These are phyloP conservation scores for Wallacemonas sp. DNA, from an alignment of 208 protist genomes.

Conservation along the genomic window DNA sequence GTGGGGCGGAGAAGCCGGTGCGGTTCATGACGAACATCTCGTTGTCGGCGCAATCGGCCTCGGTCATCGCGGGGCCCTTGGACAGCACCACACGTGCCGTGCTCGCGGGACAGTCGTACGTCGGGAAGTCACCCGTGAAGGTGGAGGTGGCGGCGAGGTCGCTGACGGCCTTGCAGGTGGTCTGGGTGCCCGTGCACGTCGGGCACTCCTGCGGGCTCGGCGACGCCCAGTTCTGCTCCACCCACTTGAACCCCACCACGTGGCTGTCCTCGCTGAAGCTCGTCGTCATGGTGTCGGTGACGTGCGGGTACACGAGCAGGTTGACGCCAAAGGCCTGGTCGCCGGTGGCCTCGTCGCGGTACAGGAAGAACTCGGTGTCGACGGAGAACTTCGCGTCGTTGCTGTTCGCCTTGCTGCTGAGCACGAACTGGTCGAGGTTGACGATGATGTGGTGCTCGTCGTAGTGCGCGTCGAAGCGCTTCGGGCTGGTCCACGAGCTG, in stretches of 20 bases:
- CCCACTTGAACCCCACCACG: slow-evolving; percentile 80
- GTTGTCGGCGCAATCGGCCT: slow-evolving; percentile 40
- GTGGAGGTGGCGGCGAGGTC: slow-evolving; percentile 30
- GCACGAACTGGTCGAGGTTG: slow-evolving; percentile 59
- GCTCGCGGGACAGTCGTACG: slow-evolving; percentile 58
- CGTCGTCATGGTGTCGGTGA: slow-evolving; percentile 51
- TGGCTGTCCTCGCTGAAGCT: slow-evolving; percentile 74
- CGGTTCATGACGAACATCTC: slow-evolving; percentile 67
- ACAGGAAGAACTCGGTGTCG: slow-evolving; percentile 76
- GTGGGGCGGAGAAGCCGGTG: slow-evolving; percentile 68
- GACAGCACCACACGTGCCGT: slow-evolving; percentile 51
- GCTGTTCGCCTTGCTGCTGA: slow-evolving; percentile 36
- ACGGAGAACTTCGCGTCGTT: slow-evolving; percentile 43
- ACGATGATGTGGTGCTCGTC: slow-evolving; percentile 62
- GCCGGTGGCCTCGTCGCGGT: slow-evolving; percentile 38
- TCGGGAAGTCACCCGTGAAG: slow-evolving; percentile 62
- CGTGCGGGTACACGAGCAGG: slow-evolving; percentile 70
- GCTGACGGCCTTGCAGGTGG: slow-evolving; percentile 38
- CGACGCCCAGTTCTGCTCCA: slow-evolving; percentile 58
- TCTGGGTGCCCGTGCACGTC: slow-evolving; percentile 65
- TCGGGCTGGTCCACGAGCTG: slow-evolving; percentile 60
- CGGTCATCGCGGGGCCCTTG: slow-evolving; percentile 68
- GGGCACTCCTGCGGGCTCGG: slow-evolving; percentile 57
- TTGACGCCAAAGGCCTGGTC: slow-evolving; percentile 84
- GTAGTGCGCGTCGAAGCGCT: slow-evolving; percentile 48